Percentiles rank a stretch among this genome's conserved stretches.
phyloP scores from a whole-genome alignment of 768 basidiomycete genomes.

The Lactifluus volemus region DNA sequence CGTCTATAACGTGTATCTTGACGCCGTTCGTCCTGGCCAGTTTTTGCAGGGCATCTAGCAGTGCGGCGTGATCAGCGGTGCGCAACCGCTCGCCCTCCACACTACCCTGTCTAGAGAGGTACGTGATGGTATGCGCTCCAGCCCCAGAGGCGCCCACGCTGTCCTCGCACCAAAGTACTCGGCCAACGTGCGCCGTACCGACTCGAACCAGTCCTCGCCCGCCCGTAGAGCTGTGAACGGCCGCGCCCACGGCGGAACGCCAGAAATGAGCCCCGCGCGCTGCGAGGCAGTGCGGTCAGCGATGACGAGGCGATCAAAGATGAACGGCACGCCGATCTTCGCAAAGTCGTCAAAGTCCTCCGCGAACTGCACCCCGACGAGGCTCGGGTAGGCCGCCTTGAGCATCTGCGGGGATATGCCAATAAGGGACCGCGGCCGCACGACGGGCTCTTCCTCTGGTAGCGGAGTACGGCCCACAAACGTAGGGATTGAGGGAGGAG shows the following conservation, averaged over 20 bases:
- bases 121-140: constrained; percentile 49
- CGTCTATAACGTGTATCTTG: constrained; percentile 10
- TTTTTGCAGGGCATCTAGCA: constrained; percentile 48
- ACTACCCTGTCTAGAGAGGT: constrained; percentile 55
- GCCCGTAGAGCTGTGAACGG: constrained; percentile 31
- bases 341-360: constrained; percentile 76
- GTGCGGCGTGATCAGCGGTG: constrained; percentile 45
- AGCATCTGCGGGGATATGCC: constrained; percentile 24
- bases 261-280: constrained; percentile 9
- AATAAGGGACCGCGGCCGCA: constrained; percentile 28
- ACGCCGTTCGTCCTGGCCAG: constrained; percentile 29
- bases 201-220: constrained; percentile 32
- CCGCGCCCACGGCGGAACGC: constrained; percentile 27
- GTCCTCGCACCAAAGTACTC: constrained; percentile 32
- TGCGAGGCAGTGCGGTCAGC: constrained; percentile 66
- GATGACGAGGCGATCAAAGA: constrained; percentile 69
- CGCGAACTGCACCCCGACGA: constrained; percentile 49
- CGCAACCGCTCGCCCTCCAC: constrained; percentile 38
- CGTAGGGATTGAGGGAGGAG: constrained; percentile 57
- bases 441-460: constrained; percentile 21
- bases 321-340: constrained; percentile 56
- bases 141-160: constrained; percentile 22
- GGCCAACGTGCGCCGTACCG: constrained; percentile 36
- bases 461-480: constrained; percentile 39
- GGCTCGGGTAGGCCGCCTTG: constrained; percentile 66